A percentile compares a stretch with the other conserved stretches of the same genome.
Conservation (phyloP, 192 early-diverging fungal genomes). For the Tieghemiomyces parasiticus region DNA sequence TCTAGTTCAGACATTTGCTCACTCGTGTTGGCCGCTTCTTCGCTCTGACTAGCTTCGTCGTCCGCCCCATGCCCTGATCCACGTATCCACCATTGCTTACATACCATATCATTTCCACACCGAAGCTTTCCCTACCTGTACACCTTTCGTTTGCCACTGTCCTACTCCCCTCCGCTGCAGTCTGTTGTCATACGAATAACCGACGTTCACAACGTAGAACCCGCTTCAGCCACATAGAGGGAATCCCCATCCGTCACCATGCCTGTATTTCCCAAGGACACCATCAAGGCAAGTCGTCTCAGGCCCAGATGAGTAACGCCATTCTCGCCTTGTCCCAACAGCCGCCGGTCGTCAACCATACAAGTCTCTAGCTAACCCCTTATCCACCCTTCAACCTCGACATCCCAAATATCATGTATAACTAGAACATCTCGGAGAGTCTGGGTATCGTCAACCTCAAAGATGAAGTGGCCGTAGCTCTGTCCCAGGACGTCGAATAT, state of each 20-base stretch:
- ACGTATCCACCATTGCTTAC: neutral
- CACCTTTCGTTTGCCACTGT: neutral
- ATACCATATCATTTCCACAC: neutral
- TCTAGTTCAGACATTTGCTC: neutral
- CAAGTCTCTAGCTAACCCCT: neutral
- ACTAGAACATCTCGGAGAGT: slow-evolving; percentile 69
- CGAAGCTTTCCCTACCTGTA: neutral
- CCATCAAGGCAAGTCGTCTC: slow-evolving; percentile 26
- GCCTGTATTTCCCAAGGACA: slow-evolving; percentile 36
- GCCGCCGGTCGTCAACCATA: too few relatives aligned
- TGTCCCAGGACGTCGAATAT: slow-evolving; percentile 92
- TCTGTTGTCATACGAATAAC: neutral
- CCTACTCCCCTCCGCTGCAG: neutral
- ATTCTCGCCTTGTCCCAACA: too few relatives aligned
- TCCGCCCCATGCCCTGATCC: too few relatives aligned
- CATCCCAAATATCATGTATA: slow-evolving; percentile 11
- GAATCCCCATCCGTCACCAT: neutral
- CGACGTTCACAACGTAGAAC: neutral
- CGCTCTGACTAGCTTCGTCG: too few relatives aligned
- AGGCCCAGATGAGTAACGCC: slow-evolving; percentile 1
- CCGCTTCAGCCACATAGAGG: neutral
- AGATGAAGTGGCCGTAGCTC: slow-evolving; percentile 66
- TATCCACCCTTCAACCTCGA: slow-evolving; percentile 15
- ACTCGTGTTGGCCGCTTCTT: too few relatives aligned
- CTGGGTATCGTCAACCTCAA: slow-evolving; percentile 68